phyloP scores from a whole-genome alignment of 2,329 filamentous ascomycete genomes.

The Neofusicoccum umdonicola region DNA sequence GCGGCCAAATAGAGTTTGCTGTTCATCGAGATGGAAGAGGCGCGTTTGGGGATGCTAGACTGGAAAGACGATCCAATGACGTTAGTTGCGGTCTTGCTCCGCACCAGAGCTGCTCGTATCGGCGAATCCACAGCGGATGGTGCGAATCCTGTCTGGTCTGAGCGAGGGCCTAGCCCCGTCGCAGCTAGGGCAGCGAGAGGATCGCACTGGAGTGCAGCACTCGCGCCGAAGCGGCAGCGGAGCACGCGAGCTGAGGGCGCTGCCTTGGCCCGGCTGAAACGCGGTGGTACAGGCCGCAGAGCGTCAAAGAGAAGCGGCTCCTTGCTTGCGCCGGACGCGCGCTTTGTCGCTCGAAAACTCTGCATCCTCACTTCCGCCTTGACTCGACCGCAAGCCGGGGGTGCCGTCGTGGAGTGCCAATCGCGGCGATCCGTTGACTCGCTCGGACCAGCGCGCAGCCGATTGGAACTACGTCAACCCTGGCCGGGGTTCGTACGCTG shows the following conservation, averaged over 20 bases:
- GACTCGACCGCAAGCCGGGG: not conserved
- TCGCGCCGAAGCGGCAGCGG: not conserved
- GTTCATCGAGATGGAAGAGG: not conserved
- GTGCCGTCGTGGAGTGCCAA: not conserved
- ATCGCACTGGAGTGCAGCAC: not conserved
- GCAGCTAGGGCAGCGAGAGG: not conserved
- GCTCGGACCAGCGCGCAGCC: conserved; percentile 1
- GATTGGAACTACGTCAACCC: conserved; percentile 15
- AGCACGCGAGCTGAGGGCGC: not conserved
- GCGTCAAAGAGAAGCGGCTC: not conserved
- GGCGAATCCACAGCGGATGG: conserved; percentile 2
- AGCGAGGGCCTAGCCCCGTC: not conserved
- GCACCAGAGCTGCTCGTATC: not conserved
- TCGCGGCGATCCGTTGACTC: conserved; percentile 4
- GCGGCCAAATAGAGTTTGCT: not conserved
- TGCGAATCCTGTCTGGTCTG: conserved; percentile 5
- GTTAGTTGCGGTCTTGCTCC: not conserved
- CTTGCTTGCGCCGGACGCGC: not conserved
- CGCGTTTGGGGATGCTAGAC: not conserved
- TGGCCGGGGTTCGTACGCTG: conserved; percentile 3
- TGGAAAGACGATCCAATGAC: not conserved
- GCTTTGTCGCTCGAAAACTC: conserved; percentile 7
- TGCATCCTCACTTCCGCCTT: not conserved
- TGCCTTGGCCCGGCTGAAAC: conserved; percentile 1
- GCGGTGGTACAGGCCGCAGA: too few relatives aligned